phyloP scores from a whole-genome alignment of 768 basidiomycete genomes.

The Pleurotus cornucopiae region DNA sequence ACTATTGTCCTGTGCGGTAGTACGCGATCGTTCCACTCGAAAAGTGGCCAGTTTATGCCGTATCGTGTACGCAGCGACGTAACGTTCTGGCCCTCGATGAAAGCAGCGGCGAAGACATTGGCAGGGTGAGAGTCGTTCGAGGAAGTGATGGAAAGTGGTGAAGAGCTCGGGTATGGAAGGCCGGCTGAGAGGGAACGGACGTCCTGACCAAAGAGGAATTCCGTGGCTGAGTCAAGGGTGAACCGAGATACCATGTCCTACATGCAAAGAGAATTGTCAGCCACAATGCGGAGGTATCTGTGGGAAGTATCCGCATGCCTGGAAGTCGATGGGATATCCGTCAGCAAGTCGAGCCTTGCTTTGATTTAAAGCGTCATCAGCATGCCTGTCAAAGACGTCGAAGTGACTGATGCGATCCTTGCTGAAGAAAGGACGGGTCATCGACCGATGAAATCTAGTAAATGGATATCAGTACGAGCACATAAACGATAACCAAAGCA shows the following conservation, averaged over 20 bases:
- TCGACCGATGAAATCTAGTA: slow-evolving; percentile 30
- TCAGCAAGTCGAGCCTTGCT: slow-evolving; percentile 38
- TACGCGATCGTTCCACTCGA: slow-evolving; percentile 46
- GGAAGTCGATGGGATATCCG: slow-evolving; percentile 56
- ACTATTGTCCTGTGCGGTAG: slow-evolving; percentile 39
- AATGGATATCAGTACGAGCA: not conserved
- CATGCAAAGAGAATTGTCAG: not conserved
- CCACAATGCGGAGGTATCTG: not conserved
- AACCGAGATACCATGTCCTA: slow-evolving; percentile 45
- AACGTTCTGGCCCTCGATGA: slow-evolving; percentile 37
- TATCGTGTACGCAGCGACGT: slow-evolving; percentile 32
- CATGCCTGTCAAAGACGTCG: slow-evolving; percentile 55
- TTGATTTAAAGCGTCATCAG: slow-evolving; percentile 39
- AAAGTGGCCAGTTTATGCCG: slow-evolving; percentile 41
- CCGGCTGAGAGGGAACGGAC: slow-evolving; percentile 46
- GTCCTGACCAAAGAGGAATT: slow-evolving; percentile 54
- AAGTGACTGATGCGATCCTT: slow-evolving; percentile 56
- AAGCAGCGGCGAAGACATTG: slow-evolving; percentile 43
- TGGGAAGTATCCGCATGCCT: slow-evolving; percentile 28
- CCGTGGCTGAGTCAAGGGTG: slow-evolving; percentile 61
- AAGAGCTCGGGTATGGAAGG: slow-evolving; percentile 44
- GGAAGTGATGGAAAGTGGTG: slow-evolving; percentile 17
- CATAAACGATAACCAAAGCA: not conserved
- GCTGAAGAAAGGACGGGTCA: slow-evolving; percentile 62
- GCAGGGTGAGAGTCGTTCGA: slow-evolving; percentile 29